Base-by-base conservation (phyloP, 495 filamentous ascomycete species). In the Polyplosphaeria fusca region DNA sequence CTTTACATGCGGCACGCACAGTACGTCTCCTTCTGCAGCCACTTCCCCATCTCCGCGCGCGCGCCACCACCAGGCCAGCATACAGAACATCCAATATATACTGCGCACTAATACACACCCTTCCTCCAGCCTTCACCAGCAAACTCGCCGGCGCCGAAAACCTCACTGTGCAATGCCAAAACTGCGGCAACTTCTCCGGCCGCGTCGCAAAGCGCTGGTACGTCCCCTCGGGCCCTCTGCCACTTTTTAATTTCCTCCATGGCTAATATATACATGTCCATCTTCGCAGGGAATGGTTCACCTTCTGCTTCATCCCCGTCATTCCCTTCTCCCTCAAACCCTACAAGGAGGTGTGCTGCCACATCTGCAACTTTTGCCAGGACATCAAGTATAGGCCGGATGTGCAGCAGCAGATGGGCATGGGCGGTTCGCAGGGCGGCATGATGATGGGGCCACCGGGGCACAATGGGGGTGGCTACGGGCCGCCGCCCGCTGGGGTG, bases 261-360 rank as follows among this genome's bases (percentile, higher is more conserved):
- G n/a, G n/a, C 9, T 9, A 35, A 35, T 9, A 35, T 35, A 35
- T 9, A 35, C 30, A 42, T 18, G 20, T 42, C 39, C 19, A 42
- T 42, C 39, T 42, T 11, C n/a, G 2, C 27, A 68, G 70, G 71
- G 66, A 74, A 61, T 74, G 71, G 72, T 74, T 74, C 63, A 74
- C 72, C 2, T 68, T 74, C 59, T 74, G 72, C 66, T 74, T 74
- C 66, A 59, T 74, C 25, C 71, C 71, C 14, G 4, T 73, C 5
- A 69, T 74, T 18, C 72, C 72, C 25, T 72, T 73, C 64, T 55
- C 35, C 20, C 64, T 73, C 19, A 72, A 72, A 47, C 71, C 70
- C 5, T 73, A 52, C 40, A 47, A 63, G 37, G 70, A 72, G 52
- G 69, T 74, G 42, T 60, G 57, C 40, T 74, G 72, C 62, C 65